These are phyloP conservation scores for Diatrype stigma DNA, from an alignment of 2,329 filamentous ascomycete species.

Conservation along the genomic window DNA sequence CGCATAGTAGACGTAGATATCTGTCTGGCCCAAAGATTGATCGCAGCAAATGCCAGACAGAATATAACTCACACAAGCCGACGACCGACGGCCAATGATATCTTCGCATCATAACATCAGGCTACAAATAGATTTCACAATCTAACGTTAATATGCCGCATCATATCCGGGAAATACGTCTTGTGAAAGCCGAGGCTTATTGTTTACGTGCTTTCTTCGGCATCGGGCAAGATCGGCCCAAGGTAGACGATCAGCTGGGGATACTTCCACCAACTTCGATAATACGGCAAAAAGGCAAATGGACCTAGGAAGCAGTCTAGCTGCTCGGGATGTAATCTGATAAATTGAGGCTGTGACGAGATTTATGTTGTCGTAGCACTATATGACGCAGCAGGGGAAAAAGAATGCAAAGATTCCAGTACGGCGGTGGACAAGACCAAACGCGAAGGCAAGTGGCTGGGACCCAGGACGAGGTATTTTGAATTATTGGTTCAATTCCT, in stretches of 20 bases:
- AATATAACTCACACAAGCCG: too few relatives aligned
- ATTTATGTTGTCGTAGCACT: background rate
- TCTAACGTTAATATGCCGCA: background rate
- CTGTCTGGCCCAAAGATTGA: too few relatives aligned
- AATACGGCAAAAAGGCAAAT: background rate
- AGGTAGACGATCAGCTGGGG: background rate
- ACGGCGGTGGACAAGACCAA: too few relatives aligned
- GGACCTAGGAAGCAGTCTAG: background rate
- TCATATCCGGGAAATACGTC: too few relatives aligned
- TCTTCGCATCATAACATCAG: background rate
- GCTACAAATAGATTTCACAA: background rate
- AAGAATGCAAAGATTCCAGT: too few relatives aligned
- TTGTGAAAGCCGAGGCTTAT: too few relatives aligned
- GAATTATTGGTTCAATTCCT: background rate
- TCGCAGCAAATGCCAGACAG: too few relatives aligned
- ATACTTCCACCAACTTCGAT: background rate
- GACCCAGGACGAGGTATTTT: background rate
- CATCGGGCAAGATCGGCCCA: background rate
- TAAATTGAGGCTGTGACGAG: background rate
- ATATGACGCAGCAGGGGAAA: background rate
- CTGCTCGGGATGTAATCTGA: background rate
- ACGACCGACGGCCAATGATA: background rate
- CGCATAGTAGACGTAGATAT: too few relatives aligned
- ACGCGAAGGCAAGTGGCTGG: background rate
- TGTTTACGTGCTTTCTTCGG: background rate